A percentile compares a stretch with the other conserved stretches of the same genome.
These are phyloP conservation scores for Agaricus blazei DNA, from an alignment of 768 basidiomycete species.

Conservation along the genomic window DNA sequence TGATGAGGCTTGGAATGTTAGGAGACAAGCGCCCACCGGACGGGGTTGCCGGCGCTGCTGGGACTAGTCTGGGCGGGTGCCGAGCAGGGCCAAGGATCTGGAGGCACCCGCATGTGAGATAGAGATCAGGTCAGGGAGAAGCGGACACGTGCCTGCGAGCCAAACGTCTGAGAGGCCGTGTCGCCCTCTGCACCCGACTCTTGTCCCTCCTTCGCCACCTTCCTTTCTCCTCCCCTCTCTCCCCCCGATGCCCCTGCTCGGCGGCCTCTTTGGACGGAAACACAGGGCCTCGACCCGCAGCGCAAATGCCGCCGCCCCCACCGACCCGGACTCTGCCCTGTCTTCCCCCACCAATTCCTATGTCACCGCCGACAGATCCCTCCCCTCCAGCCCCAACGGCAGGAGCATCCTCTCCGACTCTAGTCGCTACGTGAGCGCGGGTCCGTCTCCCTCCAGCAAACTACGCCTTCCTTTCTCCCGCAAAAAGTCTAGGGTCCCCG, in stretches of 20 bases:
- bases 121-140: too few relatives aligned
- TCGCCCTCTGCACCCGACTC: too few relatives aligned
- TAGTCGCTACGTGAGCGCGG: constrained; percentile 19
- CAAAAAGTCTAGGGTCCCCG: constrained; percentile 25
- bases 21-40: neutral
- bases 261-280: constrained; percentile 34
- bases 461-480: constrained; percentile 35
- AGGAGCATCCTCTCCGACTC: constrained; percentile 19
- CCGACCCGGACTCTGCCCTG: constrained; percentile 18
- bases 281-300: constrained; percentile 23
- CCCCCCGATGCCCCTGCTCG: constrained; percentile 30
- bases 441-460: constrained; percentile 22
- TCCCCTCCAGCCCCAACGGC: constrained; percentile 31
- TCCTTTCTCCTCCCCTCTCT: neutral
- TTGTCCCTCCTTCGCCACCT: neutral
- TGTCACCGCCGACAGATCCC: constrained; percentile 24
- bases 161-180: too few relatives aligned
- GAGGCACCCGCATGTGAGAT: too few relatives aligned
- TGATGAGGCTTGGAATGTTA: neutral
- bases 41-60: too few relatives aligned
- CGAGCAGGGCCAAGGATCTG: too few relatives aligned
- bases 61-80: too few relatives aligned
- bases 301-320: constrained; percentile 16
- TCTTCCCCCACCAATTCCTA: constrained; percentile 31
- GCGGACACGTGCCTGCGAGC: too few relatives aligned